These are phyloP conservation scores for Perilla frutescens DNA, from an alignment of 257 asterid species.

Conservation along the genomic window DNA sequence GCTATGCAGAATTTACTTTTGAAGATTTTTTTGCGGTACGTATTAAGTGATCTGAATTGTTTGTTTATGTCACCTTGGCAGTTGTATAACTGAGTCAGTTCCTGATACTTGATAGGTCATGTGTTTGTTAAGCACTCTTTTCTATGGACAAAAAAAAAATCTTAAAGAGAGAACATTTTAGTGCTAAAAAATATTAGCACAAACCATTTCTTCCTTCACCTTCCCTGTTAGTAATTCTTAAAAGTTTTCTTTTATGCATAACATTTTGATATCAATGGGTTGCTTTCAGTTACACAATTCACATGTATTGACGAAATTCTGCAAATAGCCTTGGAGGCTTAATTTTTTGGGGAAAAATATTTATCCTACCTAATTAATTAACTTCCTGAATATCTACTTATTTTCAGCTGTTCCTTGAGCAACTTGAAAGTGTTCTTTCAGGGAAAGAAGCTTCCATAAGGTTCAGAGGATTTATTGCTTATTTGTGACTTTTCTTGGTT, in stretches of 20 bases:
- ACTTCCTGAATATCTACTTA: constrained; percentile 32
- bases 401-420: constrained; percentile 94
- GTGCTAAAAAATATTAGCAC: constrained; percentile 12
- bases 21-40: constrained; percentile 92
- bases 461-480: constrained; percentile 46
- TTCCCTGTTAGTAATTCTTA: constrained; percentile 3
- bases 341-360: neutral
- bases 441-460: constrained; percentile 73
- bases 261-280: constrained; percentile 18
- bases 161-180: neutral
- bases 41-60: constrained; percentile 24
- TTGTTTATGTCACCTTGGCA: constrained; percentile 13
- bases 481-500: constrained; percentile 29
- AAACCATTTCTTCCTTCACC: neutral
- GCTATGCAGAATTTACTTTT: constrained; percentile 91
- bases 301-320: neutral
- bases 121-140: constrained; percentile 5
- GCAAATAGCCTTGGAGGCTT: neutral
- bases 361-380: constrained; percentile 9
- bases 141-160: neutral
- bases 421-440: constrained; percentile 81
- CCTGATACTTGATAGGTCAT: neutral
- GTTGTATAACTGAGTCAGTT: constrained; percentile 1
- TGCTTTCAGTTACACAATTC: constrained; percentile 8
- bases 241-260: neutral